Evolutionary conservation across 805 yeast genomes (phyloP), one percentile per base, ranked within the genome.

Genomic region (Phaffomyces opuntiae): DNA sequence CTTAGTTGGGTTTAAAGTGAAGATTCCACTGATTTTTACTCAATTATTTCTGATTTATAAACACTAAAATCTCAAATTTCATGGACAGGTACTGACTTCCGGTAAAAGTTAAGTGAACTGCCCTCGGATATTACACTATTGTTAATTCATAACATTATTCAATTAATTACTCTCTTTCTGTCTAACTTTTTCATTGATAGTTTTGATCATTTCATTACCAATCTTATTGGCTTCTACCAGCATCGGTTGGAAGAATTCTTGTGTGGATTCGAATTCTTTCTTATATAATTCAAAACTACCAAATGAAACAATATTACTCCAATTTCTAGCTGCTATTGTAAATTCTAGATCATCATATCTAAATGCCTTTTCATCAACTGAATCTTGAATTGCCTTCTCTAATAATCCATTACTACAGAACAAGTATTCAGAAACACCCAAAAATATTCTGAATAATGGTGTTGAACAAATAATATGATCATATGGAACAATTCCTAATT

Each of bases 391-490:
- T 47, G 93, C 83, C 48, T 80, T 80, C 39, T 89, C 96, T n/a
- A 93, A 66, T 34, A 91, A 64, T 1, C 83, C 85, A 0, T 93
- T 91, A 0, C 89, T 78, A 57, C 95, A 80, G 62, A 91, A 93
- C 31, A 93, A 67, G 62, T 88, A 91, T 61, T 93, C 97, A 0
- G 96, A 79, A 24, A 93, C 97, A 39, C 98, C 98, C 36, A 93
- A 72, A 65, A 93, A 88, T 36, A 93, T 88, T 61, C 98, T 75
- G 61, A 91, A 93, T 29, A 85, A 42, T 12, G 99, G 99, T 0
- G 99, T 93, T 1, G 96, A 87, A 61, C 98, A 91, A 48, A 91
- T 90, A 67, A 91, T 90, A 65, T 93, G 99, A 62, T 91, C 96
- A 60, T 93, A 91, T 5, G 99, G 99, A 33, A 85, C 83, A 37